Base-by-base conservation (phyloP, 371 early-diverging fungal species). In the Mucor irregularis region DNA sequence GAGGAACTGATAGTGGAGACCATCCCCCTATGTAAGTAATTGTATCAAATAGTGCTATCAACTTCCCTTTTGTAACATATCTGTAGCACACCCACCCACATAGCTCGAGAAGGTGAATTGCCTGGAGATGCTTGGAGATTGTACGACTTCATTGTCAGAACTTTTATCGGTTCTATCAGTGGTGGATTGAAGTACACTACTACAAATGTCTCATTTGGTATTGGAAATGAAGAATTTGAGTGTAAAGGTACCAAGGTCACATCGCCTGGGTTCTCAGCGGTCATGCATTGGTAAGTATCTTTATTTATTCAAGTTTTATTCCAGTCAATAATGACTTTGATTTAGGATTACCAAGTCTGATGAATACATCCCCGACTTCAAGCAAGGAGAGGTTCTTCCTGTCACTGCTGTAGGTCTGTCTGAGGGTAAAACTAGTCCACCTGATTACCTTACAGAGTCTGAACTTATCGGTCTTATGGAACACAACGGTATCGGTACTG, bases 401-500 rank as follows among this genome's bases (percentile, higher is more conserved):
- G 56, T 83, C 13, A 46, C 13, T 2, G 29, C 67, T 38, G 29
- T 72, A 1, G 37, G 31, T 10, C 29, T 81, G 4, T 61, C 58
- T 9, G 85, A 84, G 46, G 85, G 84, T 34, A 68, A 76, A 49
- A 90, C 90, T 1, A 77, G 77, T 39, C 78, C 85, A 16, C 91
- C 91, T 0, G 76, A 78, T 22, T 85, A 83, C 56, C 54, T 90
- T 44, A 87, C 86, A 10, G 91, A 90, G 61, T 62, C 82, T 8
- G 90, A 90, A 47, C 56, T 90, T 1, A 88, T 90, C 68, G 76
- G 76, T 0, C 30, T 76, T 11, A 73, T 76, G 76, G 90, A 90
- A 63, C 83, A 82, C 47, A 74, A 87, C 63, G 90, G 90, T 13
- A 90, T 90, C 43, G 90, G 90, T n/a, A 90, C 90, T 4, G 90